These are phyloP conservation scores for Prinsepia uniflora DNA, from an alignment of 306 rosid species.

Conservation along the genomic window DNA sequence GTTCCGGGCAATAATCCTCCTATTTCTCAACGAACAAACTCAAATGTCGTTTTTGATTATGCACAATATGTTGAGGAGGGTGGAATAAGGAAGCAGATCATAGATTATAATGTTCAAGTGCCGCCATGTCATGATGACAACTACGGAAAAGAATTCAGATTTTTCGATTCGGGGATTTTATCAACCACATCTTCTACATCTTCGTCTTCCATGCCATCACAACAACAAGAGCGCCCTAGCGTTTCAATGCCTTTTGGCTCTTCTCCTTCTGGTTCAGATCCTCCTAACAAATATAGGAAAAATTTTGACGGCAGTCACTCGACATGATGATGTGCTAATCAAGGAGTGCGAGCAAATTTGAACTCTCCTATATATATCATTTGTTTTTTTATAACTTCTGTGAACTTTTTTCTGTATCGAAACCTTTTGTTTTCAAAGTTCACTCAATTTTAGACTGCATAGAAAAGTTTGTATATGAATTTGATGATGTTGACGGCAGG, in stretches of 20 bases:
- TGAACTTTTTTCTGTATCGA: neutral
- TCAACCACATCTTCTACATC: constrained; percentile 20
- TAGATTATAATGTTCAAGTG: neutral
- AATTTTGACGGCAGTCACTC: constrained; percentile 23
- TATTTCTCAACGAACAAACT: neutral
- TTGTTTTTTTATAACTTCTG: neutral
- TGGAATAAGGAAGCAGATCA: neutral
- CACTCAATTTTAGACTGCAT: neutral
- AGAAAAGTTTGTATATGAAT: neutral
- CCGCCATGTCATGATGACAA: neutral
- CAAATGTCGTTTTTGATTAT: neutral
- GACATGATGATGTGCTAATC: neutral
- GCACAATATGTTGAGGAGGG: neutral
- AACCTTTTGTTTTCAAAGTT: neutral
- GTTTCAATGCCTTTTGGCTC: constrained; percentile 45
- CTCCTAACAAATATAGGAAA: constrained; percentile 29
- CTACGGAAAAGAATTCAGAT: constrained; percentile 17
- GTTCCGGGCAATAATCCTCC: no score
- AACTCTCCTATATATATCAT: neutral
- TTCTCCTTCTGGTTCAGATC: constrained; percentile 36
- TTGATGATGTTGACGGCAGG: no score
- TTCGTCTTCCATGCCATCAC: constrained; percentile 25
- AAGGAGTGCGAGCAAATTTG: neutral
- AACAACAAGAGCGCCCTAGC: constrained; percentile 26
- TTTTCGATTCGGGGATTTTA: constrained; percentile 8